Conservation (phyloP, 2,329 filamentous ascomycete genomes). For the Aspergillus calidoustus region DNA sequence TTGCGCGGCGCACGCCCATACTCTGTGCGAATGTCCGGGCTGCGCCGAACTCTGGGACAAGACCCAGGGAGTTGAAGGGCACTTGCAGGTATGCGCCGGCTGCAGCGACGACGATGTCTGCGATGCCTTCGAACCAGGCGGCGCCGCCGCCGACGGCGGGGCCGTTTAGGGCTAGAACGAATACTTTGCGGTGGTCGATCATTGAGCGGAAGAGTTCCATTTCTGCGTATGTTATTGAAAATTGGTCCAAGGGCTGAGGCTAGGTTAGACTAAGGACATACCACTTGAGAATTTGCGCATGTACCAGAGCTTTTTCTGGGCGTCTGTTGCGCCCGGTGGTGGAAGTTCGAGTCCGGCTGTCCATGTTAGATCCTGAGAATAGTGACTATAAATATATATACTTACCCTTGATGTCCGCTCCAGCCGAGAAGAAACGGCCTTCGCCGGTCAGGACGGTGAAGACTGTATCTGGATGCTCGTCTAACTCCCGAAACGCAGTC, state of each 20-base stretch:
- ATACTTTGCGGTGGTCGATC: slow-evolving; percentile 57
- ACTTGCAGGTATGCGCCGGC: slow-evolving; percentile 52
- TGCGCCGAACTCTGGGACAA: slow-evolving; percentile 56
- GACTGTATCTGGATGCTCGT: slow-evolving; percentile 3
- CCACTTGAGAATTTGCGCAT: slow-evolving; percentile 15
- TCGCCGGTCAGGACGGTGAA: slow-evolving; percentile 17
- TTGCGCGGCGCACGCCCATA: slow-evolving; percentile 56
- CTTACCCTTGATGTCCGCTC: slow-evolving; percentile 14
- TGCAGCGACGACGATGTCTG: slow-evolving; percentile 55
- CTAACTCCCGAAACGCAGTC: slow-evolving; percentile 12
- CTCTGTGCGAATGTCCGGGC: slow-evolving; percentile 52
- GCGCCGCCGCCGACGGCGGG: slow-evolving; percentile 56
- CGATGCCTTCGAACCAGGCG: slow-evolving; percentile 56
- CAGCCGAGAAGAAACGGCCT: slow-evolving; percentile 17
- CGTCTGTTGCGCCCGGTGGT: neutral
- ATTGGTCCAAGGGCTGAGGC: too few relatives aligned
- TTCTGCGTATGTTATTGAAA: slow-evolving; percentile 1
- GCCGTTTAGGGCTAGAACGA: slow-evolving; percentile 57
- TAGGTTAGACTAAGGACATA: neutral
- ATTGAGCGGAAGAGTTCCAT: slow-evolving; percentile 48
- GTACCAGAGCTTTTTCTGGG: slow-evolving; percentile 15
- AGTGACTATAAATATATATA: neutral
- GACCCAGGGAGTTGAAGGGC: slow-evolving; percentile 53
- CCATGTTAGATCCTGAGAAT: neutral
- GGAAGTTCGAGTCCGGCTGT: neutral